Base-by-base conservation (phyloP, 805 yeast species). In the Candida koratica region DNA sequence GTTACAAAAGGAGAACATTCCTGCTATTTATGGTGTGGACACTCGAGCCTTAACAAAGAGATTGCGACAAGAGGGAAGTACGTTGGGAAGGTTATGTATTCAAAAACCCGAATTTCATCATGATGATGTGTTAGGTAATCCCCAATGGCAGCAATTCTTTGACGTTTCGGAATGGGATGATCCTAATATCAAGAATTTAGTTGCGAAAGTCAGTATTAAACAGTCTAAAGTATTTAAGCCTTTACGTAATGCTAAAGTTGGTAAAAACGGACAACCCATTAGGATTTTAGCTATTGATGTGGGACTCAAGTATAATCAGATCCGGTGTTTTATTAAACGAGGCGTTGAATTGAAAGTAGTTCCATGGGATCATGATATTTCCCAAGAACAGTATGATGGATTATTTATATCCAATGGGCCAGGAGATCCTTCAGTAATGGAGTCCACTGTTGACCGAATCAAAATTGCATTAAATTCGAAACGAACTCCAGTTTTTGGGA, bases 281-380 rank as follows among this genome's bases (percentile, higher is more conserved):
- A 80, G 93, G 61, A 84, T 93, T 46, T 63, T 93, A 25, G 96
- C 96, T 15, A 71, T 93, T 45, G 99, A 93, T 64, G 96, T 89
- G 39, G 99, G 99, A 75, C 85, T 93, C 86, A 93, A 93, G 67
- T 90, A 72, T 71, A 93, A 93, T 67, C 99, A 93, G 70, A 86
- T 93, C 56, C 83, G 99, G 64, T 93, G 98, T 64, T 90, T 93
- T 47, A 87, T 93, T 41, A 78, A 79, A 58, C 82, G 98, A 56
- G 98, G 99, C 60, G 96, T 93, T 35, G 97, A 94, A 67, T 72
- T 93, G 49, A 77, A 79, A 57, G 97, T 93, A 38, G 97, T 93
- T 32, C 97, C 98, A 43, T 90, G 90, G 89, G 81, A 93, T 60
- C 80, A 88, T 57, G 95, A 88, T 62, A 81, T 84, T 60, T 69